Percentiles rank a stretch among this genome's conserved stretches.
Evolutionary conservation across 2,329 filamentous ascomycete species (phyloP).

Genomic region (Helminthosporium solani): DNA sequence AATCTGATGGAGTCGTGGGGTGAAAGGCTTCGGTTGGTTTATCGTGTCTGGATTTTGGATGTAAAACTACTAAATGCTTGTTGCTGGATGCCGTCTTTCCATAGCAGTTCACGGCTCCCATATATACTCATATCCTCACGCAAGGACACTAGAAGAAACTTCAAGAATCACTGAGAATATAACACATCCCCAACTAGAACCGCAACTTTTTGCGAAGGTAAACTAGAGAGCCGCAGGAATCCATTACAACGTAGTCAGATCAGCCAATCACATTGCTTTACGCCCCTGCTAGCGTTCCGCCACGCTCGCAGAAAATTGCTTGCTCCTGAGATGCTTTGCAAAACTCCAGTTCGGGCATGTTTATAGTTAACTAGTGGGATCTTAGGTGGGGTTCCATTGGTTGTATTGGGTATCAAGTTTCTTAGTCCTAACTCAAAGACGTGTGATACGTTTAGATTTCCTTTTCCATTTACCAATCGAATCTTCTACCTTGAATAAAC

Average conservation of each 20-base stretch:
- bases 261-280: not conserved
- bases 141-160: not conserved
- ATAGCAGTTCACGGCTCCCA: not conserved
- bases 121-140: not conserved
- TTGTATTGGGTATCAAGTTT: too few species aligned
- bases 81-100: not conserved
- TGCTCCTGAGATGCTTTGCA: not conserved
- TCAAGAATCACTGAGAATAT: too few species aligned
- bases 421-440: too few species aligned
- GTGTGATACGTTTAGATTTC: too few species aligned
- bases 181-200: not conserved
- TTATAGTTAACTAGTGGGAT: too few species aligned
- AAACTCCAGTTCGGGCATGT: too few species aligned
- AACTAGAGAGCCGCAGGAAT: not conserved
- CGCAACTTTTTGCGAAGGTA: slow-evolving; percentile 1
- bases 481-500: too few species aligned
- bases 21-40: not conserved
- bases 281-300: not conserved
- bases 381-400: too few species aligned
- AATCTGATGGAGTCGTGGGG: not conserved
- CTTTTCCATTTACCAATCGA: too few species aligned
- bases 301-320: not conserved
- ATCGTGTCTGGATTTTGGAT: not conserved
- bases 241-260: not conserved
- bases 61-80: not conserved